These are phyloP conservation scores for Ophiobolus disseminans DNA, from an alignment of 2,329 filamentous ascomycete genomes.

Conservation along the genomic window DNA sequence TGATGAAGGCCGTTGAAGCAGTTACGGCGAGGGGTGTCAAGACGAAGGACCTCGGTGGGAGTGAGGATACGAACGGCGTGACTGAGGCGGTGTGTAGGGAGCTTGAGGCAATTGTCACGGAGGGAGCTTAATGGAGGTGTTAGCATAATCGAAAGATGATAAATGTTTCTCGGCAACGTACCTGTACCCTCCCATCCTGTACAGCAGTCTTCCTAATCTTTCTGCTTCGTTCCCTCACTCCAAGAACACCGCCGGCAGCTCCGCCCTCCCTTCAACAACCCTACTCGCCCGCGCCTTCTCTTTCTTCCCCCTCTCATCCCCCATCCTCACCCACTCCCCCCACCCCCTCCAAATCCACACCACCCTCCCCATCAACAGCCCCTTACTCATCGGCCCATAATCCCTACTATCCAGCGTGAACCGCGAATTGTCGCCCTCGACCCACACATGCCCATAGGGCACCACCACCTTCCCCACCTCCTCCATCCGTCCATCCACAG, in stretches of 20 bases:
- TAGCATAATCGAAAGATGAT: no score
- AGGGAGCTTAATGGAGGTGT: no score
- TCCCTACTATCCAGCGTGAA: constrained; percentile 84
- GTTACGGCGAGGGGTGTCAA: constrained; percentile 63
- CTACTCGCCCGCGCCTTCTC: constrained; percentile 50
- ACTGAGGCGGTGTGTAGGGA: constrained; percentile 64
- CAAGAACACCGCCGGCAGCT: constrained; percentile 30
- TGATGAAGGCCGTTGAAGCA: constrained; percentile 68
- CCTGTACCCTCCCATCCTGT: constrained; percentile 3
- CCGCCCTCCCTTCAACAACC: constrained; percentile 48
- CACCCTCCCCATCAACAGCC: constrained; percentile 76
- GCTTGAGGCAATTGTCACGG: constrained; percentile 56
- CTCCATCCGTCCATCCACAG: constrained; percentile 19
- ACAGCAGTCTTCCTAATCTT: background rate
- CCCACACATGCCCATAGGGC: constrained; percentile 88
- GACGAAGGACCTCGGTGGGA: constrained; percentile 67
- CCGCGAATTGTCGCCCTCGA: constrained; percentile 85
- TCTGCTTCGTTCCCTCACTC: constrained; percentile 17
- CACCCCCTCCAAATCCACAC: constrained; percentile 69
- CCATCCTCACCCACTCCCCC: constrained; percentile 58
- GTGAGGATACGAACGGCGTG: constrained; percentile 63
- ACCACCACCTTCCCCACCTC: constrained; percentile 61
- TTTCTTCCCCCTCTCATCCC: constrained; percentile 60
- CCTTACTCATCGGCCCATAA: constrained; percentile 82
- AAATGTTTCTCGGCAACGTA: constrained; percentile 11